These are phyloP conservation scores for Wickerhamomyces queroliae DNA, from an alignment of 805 yeast species.

Conservation along the genomic window DNA sequence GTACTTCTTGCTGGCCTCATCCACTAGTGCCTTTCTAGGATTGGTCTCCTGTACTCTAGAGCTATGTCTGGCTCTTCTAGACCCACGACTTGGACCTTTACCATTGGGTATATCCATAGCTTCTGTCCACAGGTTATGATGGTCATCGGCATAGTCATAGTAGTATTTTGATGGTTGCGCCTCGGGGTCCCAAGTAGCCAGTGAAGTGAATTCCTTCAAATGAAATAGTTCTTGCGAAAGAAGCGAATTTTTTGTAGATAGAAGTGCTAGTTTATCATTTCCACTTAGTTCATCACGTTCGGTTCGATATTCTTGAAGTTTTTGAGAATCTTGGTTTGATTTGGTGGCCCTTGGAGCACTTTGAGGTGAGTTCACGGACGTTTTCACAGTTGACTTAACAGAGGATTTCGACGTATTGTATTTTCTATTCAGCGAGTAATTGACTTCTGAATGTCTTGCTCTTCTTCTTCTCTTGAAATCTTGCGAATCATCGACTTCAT, in stretches of 20 bases:
- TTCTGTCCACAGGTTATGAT: constrained; percentile 21
- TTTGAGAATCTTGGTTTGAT: constrained; percentile 4
- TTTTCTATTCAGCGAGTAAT: constrained; percentile 1
- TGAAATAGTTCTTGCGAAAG: constrained; percentile 60
- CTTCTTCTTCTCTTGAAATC: constrained; percentile 13
- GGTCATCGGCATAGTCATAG: constrained; percentile 24
- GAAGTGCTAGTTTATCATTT: constrained; percentile 33
- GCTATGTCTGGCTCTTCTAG: constrained; percentile 19
- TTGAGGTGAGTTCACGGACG: not conserved
- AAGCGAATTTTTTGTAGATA: constrained; percentile 40
- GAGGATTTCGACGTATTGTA: not conserved
- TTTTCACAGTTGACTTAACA: not conserved
- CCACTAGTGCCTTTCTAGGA: constrained; percentile 13
- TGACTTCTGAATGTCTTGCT: constrained; percentile 8
- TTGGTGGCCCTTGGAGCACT: not conserved
- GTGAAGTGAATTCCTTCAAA: constrained; percentile 51
- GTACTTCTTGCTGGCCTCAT: constrained; percentile 9
- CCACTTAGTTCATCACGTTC: constrained; percentile 1
- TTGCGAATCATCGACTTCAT: not conserved
- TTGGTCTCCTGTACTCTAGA: constrained; percentile 8
- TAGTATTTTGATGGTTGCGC: constrained; percentile 30
- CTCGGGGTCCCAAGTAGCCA: constrained; percentile 57
- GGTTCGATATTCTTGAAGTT: not conserved
- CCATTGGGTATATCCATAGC: constrained; percentile 2
- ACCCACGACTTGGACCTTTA: not conserved